Base-by-base conservation (phyloP, 495 filamentous ascomycete genomes). In the Apiosordaria backusii region DNA sequence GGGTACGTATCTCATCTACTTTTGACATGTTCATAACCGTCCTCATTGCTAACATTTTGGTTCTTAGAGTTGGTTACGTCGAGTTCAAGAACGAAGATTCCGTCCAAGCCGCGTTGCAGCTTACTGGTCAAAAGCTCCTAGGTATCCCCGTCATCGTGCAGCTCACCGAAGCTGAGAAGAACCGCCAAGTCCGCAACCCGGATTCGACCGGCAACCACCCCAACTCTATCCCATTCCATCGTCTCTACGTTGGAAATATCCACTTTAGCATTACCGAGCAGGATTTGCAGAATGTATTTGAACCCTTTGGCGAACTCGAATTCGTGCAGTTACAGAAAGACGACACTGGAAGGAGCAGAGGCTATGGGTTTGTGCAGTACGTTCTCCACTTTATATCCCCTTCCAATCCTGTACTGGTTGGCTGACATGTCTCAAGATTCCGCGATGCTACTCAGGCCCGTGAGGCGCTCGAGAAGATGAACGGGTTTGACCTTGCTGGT, bases 211-310 rank as follows among this genome's bases (percentile, higher is more conserved):
- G 83, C 69, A 82, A 81, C 66, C 84, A 88, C 57, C 80, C 82
- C 63, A 87, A 84, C 68, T 89, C 90, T 62, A 88, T 97, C 35
- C 96, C 96, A 29, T 99, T 98, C 82, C 96, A 99, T 81, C 89
- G 96, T 75, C 90, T 99, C 61, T 99, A 97, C 80, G 95, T 99
- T 71, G 96, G 96, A 77, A 99, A 99, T 75, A 97, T 99, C 71
- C 96, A 99, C 84, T 99, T 99, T 86, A 96, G 91, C 78, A 97
- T 99, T 77, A 98, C 95, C 76, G 96, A 99, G 80, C 88, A 85
- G 76, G 96, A 98, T 79, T 80, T 99, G 69, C 90, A 94, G 84
- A 92, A 94, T 77, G 92, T 98, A 62, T 99, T 99, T 79, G 92
- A 94, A 80, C 95, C 96, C 5, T 99, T 97, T 79, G 96, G 96